Conservation (phyloP, 129 eudicot genomes). For the Apium graveolens region DNA sequence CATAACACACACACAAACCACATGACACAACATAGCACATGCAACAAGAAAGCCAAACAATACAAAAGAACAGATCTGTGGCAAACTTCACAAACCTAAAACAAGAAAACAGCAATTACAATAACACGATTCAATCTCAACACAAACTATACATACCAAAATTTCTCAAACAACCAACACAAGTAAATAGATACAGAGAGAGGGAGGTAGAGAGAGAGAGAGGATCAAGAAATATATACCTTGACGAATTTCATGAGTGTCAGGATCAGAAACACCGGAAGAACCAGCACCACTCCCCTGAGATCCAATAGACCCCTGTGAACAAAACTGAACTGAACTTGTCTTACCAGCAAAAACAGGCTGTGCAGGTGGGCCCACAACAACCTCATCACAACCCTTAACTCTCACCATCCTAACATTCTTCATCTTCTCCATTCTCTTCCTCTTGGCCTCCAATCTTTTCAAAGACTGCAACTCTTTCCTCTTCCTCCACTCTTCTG, state of each 20-base stretch:
- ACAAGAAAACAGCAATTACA: neutral
- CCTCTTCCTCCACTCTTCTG: conserved; percentile 86
- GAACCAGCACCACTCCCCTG: conserved; percentile 51
- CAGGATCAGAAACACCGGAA: conserved; percentile 57
- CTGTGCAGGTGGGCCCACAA: conserved; percentile 1
- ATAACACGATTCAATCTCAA: neutral
- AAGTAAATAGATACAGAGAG: neutral
- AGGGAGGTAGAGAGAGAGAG: neutral
- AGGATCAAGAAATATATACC: conserved; percentile 26
- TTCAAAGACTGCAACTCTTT: conserved; percentile 77
- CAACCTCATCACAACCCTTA: conserved; percentile 15
- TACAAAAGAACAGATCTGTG: neutral
- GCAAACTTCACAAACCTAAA: neutral
- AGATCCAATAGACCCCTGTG: conserved; percentile 68
- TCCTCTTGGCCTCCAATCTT: conserved; percentile 81
- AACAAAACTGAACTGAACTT: conserved; percentile 19
- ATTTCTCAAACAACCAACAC: neutral
- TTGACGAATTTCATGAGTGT: conserved; percentile 39
- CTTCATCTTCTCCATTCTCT: conserved; percentile 63
- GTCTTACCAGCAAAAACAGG: conserved; percentile 8
- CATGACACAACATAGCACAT: neutral
- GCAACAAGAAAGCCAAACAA: neutral
- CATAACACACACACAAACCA: neutral
- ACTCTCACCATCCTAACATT: conserved; percentile 23
- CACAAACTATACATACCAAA: neutral